Percentiles rank a stretch among this genome's conserved stretches.
Conservation (phyloP, 495 filamentous ascomycete species). For the Aspergillus bridgeri region DNA sequence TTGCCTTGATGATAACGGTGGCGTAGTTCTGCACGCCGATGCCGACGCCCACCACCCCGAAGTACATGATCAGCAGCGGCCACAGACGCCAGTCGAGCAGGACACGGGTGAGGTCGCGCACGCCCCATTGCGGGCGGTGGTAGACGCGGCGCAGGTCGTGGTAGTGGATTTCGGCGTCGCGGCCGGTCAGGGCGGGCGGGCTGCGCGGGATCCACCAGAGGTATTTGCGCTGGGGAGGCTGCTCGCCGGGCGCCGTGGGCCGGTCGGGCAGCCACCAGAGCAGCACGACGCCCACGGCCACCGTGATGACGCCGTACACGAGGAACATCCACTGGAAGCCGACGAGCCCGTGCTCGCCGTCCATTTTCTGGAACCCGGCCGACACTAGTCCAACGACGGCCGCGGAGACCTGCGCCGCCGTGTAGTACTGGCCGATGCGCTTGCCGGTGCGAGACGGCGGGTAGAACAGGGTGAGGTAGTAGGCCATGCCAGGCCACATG, state of each 20-base stretch:
- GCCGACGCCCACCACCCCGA: constrained; percentile 88
- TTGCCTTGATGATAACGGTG: constrained; percentile 78
- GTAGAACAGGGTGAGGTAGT: constrained; percentile 90
- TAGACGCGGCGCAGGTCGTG: constrained; percentile 80
- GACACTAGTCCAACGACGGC: constrained; percentile 88
- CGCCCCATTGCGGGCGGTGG: constrained; percentile 63
- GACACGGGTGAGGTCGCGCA: constrained; percentile 63
- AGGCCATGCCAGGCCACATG: constrained; percentile 95
- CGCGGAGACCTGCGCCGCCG: constrained; percentile 83
- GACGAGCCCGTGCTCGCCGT: constrained; percentile 69
- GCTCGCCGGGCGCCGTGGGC: constrained; percentile 63
- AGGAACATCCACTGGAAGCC: constrained; percentile 97
- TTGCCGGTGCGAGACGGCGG: constrained; percentile 82
- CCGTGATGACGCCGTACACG: constrained; percentile 72
- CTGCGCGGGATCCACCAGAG: constrained; percentile 61
- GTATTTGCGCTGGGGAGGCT: constrained; percentile 32
- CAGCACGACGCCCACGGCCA: constrained; percentile 64
- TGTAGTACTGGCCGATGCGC: constrained; percentile 85
- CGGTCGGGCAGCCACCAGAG: constrained; percentile 92
- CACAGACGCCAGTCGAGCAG: constrained; percentile 82
- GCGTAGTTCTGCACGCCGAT: constrained; percentile 86
- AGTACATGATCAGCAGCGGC: constrained; percentile 87
- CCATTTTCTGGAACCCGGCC: constrained; percentile 88
- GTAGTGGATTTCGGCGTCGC: constrained; percentile 80
- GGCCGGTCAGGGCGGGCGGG: constrained; percentile 67